These are phyloP conservation scores for Luffa aegyptiaca DNA, from an alignment of 306 rosid genomes.

Conservation along the genomic window DNA sequence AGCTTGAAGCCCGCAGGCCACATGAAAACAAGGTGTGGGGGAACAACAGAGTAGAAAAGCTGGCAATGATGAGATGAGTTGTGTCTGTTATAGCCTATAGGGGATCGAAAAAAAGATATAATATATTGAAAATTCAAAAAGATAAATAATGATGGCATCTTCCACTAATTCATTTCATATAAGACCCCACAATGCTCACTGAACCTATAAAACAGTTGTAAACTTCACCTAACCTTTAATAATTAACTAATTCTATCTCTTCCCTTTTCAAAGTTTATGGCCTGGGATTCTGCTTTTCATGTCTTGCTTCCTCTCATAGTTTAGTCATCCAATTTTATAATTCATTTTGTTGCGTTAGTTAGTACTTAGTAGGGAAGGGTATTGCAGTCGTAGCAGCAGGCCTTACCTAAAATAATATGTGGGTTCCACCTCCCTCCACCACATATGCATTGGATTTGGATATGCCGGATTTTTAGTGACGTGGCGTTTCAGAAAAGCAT, in stretches of 20 bases:
- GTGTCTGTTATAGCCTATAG: too few relatives aligned
- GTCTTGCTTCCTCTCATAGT: background rate
- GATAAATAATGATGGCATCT: background rate
- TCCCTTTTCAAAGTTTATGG: background rate
- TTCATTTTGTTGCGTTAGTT: background rate
- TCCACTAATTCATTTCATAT: background rate
- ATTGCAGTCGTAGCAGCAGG: too few relatives aligned
- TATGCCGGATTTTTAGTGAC: background rate
- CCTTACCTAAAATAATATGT: background rate
- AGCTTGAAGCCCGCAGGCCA: too few relatives aligned
- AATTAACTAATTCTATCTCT: background rate
- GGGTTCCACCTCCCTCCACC: background rate
- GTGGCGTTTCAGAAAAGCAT: background rate
- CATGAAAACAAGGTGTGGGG: too few relatives aligned
- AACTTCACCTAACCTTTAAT: background rate
- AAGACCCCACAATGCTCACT: background rate
- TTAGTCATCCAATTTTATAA: background rate
- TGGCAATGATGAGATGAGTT: too few relatives aligned
- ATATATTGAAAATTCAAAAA: background rate
- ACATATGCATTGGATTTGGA: background rate
- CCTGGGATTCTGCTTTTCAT: background rate
- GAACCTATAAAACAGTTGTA: background rate
- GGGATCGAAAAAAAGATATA: too few relatives aligned
- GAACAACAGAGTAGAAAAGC: too few relatives aligned
- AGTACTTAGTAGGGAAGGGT: background rate